phyloP scores from a whole-genome alignment of 129 eudicot genomes.

The Flaveria ramosissima region DNA sequence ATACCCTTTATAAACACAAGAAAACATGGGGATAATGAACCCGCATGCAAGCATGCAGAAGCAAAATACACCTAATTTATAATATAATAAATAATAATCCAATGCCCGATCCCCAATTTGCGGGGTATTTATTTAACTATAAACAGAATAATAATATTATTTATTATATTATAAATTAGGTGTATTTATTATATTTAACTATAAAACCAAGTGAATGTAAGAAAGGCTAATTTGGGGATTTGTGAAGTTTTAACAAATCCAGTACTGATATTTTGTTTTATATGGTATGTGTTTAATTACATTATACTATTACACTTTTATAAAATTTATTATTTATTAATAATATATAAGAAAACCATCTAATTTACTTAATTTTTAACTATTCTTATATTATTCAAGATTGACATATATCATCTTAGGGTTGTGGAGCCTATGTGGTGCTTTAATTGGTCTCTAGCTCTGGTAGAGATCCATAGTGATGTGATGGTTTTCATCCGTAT shows the following conservation, averaged over 20 bases:
- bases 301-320: background rate
- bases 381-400: background rate
- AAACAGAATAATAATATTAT: background rate
- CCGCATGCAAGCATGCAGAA: conserved; percentile 45
- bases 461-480: too few species aligned
- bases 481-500: too few species aligned
- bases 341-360: background rate
- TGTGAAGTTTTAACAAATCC: conserved; percentile 22
- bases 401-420: too few species aligned
- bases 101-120: conserved; percentile 28
- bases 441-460: too few species aligned
- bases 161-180: too few species aligned
- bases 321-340: background rate
- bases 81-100: conserved; percentile 7
- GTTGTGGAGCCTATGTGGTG: too few species aligned
- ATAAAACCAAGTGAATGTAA: conserved; percentile 13
- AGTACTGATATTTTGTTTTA: conserved; percentile 7
- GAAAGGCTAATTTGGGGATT: conserved; percentile 32
- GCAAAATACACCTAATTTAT: conserved; percentile 9
- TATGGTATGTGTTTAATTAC: background rate
- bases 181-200: too few species aligned
- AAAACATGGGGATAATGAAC: conserved; percentile 40
- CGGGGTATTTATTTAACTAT: background rate
- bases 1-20: conserved; percentile 22
- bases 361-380: background rate